These are phyloP conservation scores for Zymoseptoria pseudotritici DNA, from an alignment of 2,329 filamentous ascomycete genomes.

Conservation along the genomic window DNA sequence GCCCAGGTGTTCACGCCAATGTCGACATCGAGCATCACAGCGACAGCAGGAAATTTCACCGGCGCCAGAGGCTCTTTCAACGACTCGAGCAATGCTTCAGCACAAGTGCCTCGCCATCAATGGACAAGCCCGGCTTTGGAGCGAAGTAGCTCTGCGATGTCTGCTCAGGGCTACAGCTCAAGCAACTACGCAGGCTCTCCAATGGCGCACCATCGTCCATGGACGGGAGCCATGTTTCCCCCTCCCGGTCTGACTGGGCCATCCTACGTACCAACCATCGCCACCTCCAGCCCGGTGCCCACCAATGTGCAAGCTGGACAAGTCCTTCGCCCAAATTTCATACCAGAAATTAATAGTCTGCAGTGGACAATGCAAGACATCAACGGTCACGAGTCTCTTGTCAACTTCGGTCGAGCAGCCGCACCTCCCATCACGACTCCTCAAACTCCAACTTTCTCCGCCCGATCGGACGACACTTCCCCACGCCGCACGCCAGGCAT, in stretches of 20 bases:
- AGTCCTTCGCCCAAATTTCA: constrained; percentile 11
- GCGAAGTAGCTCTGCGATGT: neutral
- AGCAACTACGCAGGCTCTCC: neutral
- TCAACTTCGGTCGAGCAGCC: constrained; percentile 13
- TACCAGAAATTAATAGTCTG: constrained; percentile 10
- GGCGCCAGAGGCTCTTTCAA: neutral
- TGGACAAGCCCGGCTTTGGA: neutral
- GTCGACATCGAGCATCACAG: constrained; percentile 1
- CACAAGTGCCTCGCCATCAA: neutral
- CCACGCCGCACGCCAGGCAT: constrained; percentile 6
- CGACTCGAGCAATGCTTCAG: neutral
- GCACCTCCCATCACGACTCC: constrained; percentile 1
- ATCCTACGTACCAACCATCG: neutral
- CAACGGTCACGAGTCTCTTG: constrained; percentile 6
- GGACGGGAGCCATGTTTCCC: neutral
- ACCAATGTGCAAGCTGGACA: constrained; percentile 12
- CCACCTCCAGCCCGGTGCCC: constrained; percentile 1
- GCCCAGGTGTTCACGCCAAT: constrained; percentile 22
- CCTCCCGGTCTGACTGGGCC: neutral
- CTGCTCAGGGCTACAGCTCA: neutral
- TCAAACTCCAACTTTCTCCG: constrained; percentile 7
- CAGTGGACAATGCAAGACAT: constrained; percentile 13
- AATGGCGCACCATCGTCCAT: neutral
- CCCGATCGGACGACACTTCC: constrained; percentile 11
- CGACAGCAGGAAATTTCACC: neutral